A percentile compares a stretch with the other conserved stretches of the same genome.
phyloP scores from a whole-genome alignment of 805 yeast genomes.

The Candida vaughaniae region DNA sequence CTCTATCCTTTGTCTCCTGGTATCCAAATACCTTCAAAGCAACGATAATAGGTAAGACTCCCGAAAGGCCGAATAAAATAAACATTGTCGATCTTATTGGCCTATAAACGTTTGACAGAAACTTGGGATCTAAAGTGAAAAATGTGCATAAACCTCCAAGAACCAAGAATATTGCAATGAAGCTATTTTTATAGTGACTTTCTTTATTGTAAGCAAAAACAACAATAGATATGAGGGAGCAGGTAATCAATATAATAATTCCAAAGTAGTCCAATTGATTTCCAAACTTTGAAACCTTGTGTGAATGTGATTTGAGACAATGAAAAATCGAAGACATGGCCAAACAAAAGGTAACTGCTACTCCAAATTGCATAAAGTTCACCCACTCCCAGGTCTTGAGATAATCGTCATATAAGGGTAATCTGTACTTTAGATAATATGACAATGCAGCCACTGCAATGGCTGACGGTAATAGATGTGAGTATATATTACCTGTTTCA shows the following conservation, averaged over 20 bases:
- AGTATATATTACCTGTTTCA: slow-evolving; percentile 69
- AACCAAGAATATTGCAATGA: slow-evolving; percentile 44
- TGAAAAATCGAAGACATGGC: slow-evolving; percentile 68
- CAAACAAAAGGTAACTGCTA: slow-evolving; percentile 60
- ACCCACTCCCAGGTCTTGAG: slow-evolving; percentile 39
- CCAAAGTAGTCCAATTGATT: slow-evolving; percentile 77
- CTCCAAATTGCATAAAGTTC: slow-evolving; percentile 52
- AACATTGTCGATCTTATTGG: slow-evolving; percentile 77
- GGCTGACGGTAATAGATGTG: slow-evolving; percentile 56
- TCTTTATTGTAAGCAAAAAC: slow-evolving; percentile 47
- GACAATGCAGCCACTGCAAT: slow-evolving; percentile 25
- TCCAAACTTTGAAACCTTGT: slow-evolving; percentile 50
- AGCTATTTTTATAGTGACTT: slow-evolving; percentile 32
- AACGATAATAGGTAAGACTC: slow-evolving; percentile 63
- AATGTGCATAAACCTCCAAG: slow-evolving; percentile 64
- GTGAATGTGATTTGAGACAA: slow-evolving; percentile 65
- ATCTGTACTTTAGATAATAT: slow-evolving; percentile 27
- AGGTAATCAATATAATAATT: slow-evolving; percentile 63
- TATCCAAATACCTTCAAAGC: slow-evolving; percentile 54
- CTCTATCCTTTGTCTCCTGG: slow-evolving; percentile 45
- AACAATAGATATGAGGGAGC: slow-evolving; percentile 52
- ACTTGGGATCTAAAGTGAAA: slow-evolving; percentile 62
- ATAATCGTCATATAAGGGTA: slow-evolving; percentile 16
- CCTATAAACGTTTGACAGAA: slow-evolving; percentile 71
- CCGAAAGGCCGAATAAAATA: slow-evolving; percentile 76